Evolutionary conservation across 352 stramenopile species (phyloP), one percentile per base, ranked within the genome.

Genomic region (Phytopythium ostracodes): DNA sequence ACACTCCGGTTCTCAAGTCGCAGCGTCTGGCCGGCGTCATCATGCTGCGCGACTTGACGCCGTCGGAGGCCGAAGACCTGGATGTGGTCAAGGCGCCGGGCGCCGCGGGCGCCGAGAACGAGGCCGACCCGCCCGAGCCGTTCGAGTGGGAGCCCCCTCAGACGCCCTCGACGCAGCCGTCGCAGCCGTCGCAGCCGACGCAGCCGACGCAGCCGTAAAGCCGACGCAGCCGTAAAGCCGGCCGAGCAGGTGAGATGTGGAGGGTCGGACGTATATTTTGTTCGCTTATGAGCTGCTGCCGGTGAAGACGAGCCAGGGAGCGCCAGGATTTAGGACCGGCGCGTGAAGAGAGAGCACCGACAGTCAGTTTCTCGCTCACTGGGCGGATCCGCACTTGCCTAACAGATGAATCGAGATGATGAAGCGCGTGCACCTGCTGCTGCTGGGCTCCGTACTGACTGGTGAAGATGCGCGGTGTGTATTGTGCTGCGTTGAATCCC

Each of bases 141-240:
- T 99, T 99, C 73, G 95, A 99, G 78, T 99, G 96, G 96, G 91
- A 89, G 40, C 90, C 89, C 15, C 82, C 83, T 44, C 79, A 88
- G 72, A 64, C 62, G 47, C 62, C 57, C 56, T 59, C 64, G 56
- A 62, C 43, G 20, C 57, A 63, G 57, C 46, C 47, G 58, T 22
- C 24, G 55, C 38, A 60, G 55, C 35, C 55, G 36, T 59, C n/a
- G n/a, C n/a, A n/a, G n/a, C n/a, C n/a, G n/a, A n/a, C n/a, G n/a
- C n/a, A n/a, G n/a, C 46, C 47, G 58, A 31, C 24, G 55, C 38
- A 60, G 55, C 35, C 55, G 36, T 59, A 49, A 24, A 9, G 25
- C 46, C 47, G 58, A 31, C 24, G 55, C 38, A 60, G 55, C 35
- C 55, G 36, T 59, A 49, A 24, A 9, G 25, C 47, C 8, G 3